Evolutionary conservation across 768 basidiomycete genomes (phyloP), one percentile per base, ranked within the genome.

Genomic region (Dentipellis sp.): DNA sequence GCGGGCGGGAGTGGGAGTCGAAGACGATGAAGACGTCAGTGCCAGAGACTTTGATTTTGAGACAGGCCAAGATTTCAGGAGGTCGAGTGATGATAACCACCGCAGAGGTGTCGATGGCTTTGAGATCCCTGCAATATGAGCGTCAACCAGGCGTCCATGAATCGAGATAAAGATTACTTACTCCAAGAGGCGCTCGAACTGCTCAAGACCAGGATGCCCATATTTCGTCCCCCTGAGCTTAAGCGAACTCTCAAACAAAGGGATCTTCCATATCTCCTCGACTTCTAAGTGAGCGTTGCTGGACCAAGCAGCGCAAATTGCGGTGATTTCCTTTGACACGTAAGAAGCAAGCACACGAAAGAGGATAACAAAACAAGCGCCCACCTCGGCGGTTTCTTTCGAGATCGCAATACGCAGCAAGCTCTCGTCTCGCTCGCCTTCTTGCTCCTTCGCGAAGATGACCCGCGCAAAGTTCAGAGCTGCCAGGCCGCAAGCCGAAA

Each of bases 401-500:
- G 65, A 62, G 54, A 71, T 62, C 52, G 79, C 62, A 39, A 65
- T 64, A 22, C 64, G 53, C 10, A 78, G 54, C 19, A 79, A 62
- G 21, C 58, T 61, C 10, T 55, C 62, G 6, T 66, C 71, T 21
- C 49, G 54, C 19, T 65, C 35, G 2, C 72, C 69, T 5, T 64
- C 64, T 38, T 67, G 61, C 53, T 76, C 71, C 21, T 65, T 66
- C 48, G 63, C 70, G 36, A 83, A 74, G 9, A 76, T 70, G 7
- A 81, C 61, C 53, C 82, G 72, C 10, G 78, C 81, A 58, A 82
- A 84, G 63, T 86, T 86, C 63, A 86, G 67, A 1, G 81, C 79
- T 21, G 85, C 84, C 22, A 88, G 72, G 16, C 86, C 86, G 58
- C 84, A 87, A 2, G 83, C 75, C 42, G 84, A 79, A 34, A 67